Evolutionary conservation across 305 asterid species (phyloP).

Genomic region (Fraxinus ornus): DNA sequence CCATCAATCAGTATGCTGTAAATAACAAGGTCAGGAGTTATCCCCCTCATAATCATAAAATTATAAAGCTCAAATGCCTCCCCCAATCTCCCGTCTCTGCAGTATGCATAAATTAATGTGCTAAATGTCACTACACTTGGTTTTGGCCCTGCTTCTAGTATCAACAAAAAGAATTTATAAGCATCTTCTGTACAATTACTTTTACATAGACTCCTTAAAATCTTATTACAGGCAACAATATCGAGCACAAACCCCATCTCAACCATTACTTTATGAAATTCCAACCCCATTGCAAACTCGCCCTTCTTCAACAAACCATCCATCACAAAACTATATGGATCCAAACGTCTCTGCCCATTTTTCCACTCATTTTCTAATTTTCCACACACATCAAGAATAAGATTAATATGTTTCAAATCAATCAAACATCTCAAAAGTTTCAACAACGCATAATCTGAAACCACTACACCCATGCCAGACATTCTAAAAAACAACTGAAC

Average conservation of each 20-base stretch:
- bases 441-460: constrained; percentile 27
- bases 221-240: constrained; percentile 38
- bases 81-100: constrained; percentile 33
- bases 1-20: constrained; percentile 45
- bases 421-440: constrained; percentile 31
- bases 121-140: constrained; percentile 47
- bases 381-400: constrained; percentile 22
- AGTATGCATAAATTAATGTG: constrained; percentile 31
- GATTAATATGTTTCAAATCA: constrained; percentile 20
- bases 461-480: constrained; percentile 25
- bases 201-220: constrained; percentile 27
- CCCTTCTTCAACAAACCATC: constrained; percentile 35
- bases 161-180: constrained; percentile 24
- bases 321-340: constrained; percentile 35
- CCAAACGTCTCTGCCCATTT: constrained; percentile 15
- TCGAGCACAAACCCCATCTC: constrained; percentile 28
- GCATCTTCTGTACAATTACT: constrained; percentile 19
- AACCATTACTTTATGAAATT: constrained; percentile 33
- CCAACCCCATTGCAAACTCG: constrained; percentile 26
- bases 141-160: constrained; percentile 38
- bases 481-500: constrained; percentile 29
- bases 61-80: constrained; percentile 39
- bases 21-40: constrained; percentile 39
- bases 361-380: constrained; percentile 7
- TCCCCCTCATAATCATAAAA: constrained; percentile 32